Evolutionary conservation across 805 yeast species (phyloP).

Genomic region (Zygotorulaspora danielsina): DNA sequence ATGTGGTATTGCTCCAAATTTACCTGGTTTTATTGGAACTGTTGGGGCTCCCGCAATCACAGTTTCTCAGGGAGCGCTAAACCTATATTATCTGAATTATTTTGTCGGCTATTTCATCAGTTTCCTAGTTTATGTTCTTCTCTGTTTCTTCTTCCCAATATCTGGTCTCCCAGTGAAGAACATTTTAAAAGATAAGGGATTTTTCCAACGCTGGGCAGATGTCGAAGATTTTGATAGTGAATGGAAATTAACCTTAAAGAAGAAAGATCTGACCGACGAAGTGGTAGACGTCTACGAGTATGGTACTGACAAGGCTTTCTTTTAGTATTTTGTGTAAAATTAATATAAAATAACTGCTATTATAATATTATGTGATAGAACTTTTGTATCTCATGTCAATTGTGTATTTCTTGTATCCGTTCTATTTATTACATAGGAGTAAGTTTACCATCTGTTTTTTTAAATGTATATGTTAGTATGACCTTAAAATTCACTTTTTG

Average conservation of each 20-base stretch:
- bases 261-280: slow-evolving; percentile 18
- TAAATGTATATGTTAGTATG: too few species aligned
- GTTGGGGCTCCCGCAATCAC: slow-evolving; percentile 52
- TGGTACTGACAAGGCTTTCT: slow-evolving; percentile 15
- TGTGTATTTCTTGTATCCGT: too few species aligned
- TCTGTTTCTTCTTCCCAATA: slow-evolving; percentile 54
- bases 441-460: too few species aligned
- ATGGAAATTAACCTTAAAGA: slow-evolving; percentile 22
- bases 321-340: slow-evolving; percentile 3
- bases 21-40: slow-evolving; percentile 42
- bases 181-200: slow-evolving; percentile 47
- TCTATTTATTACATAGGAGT: too few species aligned
- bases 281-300: slow-evolving; percentile 17
- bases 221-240: slow-evolving; percentile 57
- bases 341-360: neutral
- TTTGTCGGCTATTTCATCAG: slow-evolving; percentile 69
- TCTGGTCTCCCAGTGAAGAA: slow-evolving; percentile 39
- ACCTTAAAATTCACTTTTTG: too few species aligned
- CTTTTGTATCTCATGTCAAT: too few species aligned
- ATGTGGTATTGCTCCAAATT: slow-evolving; percentile 38
- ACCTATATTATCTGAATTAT: slow-evolving; percentile 65
- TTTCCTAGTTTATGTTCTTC: slow-evolving; percentile 47
- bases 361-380: too few species aligned
- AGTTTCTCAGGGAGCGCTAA: slow-evolving; percentile 68
- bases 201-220: slow-evolving; percentile 58